Conservation (phyloP, 345 rosid genomes). For the Isatis tinctoria region DNA sequence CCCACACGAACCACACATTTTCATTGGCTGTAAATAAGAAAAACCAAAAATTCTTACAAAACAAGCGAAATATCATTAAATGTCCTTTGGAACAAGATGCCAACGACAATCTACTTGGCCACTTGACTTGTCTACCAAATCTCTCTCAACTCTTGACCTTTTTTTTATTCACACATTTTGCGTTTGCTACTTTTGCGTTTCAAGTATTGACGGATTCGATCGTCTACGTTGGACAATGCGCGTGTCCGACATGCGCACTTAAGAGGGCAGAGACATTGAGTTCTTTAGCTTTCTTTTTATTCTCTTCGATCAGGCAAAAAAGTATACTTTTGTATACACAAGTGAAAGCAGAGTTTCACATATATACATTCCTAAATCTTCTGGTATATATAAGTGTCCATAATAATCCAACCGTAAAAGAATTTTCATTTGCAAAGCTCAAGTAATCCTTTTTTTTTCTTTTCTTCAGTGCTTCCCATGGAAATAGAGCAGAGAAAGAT, state of each 20-base stretch:
- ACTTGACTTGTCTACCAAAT: conserved; percentile 22
- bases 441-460: background rate
- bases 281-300: conserved; percentile 3
- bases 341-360: background rate
- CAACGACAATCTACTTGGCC: conserved; percentile 27
- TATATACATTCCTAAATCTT: background rate
- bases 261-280: conserved; percentile 6
- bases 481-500: conserved; percentile 29
- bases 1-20: conserved; percentile 1
- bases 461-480: background rate
- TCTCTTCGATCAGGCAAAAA: too few species aligned
- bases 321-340: too few species aligned
- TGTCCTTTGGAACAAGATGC: conserved; percentile 30
- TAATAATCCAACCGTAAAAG: background rate
- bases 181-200: conserved; percentile 23
- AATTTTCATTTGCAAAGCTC: conserved; percentile 4
- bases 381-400: background rate
- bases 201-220: conserved; percentile 6
- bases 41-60: conserved; percentile 18
- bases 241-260: conserved; percentile 37
- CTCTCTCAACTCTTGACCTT: conserved; percentile 5
- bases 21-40: background rate
- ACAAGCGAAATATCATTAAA: conserved; percentile 1
- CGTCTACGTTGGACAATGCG: conserved; percentile 18
- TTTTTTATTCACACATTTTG: conserved; percentile 8